These are phyloP conservation scores for Sisymbrium irio DNA, from an alignment of 345 rosid species.

Conservation along the genomic window DNA sequence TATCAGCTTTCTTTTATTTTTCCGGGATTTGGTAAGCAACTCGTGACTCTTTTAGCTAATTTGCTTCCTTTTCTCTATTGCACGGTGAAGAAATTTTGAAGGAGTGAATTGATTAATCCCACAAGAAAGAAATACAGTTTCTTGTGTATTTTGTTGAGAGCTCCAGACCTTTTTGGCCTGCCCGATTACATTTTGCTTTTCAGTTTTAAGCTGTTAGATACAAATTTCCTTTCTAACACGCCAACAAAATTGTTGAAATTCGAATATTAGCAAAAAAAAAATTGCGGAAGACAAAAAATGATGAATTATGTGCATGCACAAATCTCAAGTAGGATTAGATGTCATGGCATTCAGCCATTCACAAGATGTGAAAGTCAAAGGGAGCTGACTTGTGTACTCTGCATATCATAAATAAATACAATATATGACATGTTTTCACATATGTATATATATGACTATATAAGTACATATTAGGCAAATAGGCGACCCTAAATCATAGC, in stretches of 20 bases:
- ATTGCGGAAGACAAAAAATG: not conserved
- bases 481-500: slow-evolving; percentile 12
- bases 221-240: not conserved
- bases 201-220: not conserved
- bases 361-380: slow-evolving; percentile 34
- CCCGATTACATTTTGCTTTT: not conserved
- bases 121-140: slow-evolving; percentile 28
- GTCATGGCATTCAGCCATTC: slow-evolving; percentile 33
- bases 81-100: not conserved
- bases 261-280: not conserved
- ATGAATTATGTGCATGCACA: slow-evolving; percentile 22
- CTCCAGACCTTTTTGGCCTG: slow-evolving; percentile 8
- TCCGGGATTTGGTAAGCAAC: slow-evolving; percentile 32
- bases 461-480: slow-evolving; percentile 2
- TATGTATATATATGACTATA: too few relatives aligned
- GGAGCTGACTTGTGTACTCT: slow-evolving; percentile 29
- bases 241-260: not conserved
- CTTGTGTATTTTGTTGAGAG: not conserved
- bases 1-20: slow-evolving; percentile 14
- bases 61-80: slow-evolving; percentile 9
- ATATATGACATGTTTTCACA: not conserved
- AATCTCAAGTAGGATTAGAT: slow-evolving; percentile 25
- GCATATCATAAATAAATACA: slow-evolving; percentile 16
- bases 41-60: slow-evolving; percentile 32
- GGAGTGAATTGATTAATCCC: slow-evolving; percentile 22